A percentile compares a stretch with the other conserved stretches of the same genome.
Evolutionary conservation across 1,284 basidiomycete genomes (phyloP).

Genomic region (Sutorius eximius): DNA sequence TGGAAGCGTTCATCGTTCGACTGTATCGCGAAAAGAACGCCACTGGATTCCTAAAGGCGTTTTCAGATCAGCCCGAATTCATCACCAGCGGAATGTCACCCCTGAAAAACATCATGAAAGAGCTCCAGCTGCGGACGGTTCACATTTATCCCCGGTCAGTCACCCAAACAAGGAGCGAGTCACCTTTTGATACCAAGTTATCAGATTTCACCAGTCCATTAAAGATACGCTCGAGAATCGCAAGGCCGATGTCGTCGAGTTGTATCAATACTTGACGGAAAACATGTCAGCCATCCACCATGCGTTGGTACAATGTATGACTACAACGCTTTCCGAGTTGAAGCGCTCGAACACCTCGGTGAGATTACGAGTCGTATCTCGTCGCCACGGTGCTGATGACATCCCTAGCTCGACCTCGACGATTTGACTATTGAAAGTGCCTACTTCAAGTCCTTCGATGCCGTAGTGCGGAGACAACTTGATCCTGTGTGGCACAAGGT

Average conservation of each 20-base stretch:
- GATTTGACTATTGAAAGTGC: slow-evolving; percentile 93
- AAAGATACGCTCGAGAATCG: slow-evolving; percentile 79
- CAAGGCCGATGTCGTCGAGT: slow-evolving; percentile 89
- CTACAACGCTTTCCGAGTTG: slow-evolving; percentile 85
- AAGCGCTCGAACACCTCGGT: slow-evolving; percentile 84
- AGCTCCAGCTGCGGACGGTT: slow-evolving; percentile 85
- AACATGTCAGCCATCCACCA: slow-evolving; percentile 91
- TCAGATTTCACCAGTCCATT: slow-evolving; percentile 86
- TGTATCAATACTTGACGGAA: slow-evolving; percentile 85
- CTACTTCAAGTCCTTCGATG: slow-evolving; percentile 93
- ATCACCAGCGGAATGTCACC: slow-evolving; percentile 92
- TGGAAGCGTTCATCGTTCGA: slow-evolving; percentile 90
- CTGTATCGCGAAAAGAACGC: slow-evolving; percentile 86
- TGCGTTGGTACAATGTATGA: slow-evolving; percentile 95
- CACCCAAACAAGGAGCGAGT: neutral
- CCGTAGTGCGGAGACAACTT: slow-evolving; percentile 84
- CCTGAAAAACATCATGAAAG: slow-evolving; percentile 89
- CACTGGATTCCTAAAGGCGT: slow-evolving; percentile 93
- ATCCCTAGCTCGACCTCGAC: slow-evolving; percentile 83
- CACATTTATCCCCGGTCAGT: slow-evolving; percentile 88
- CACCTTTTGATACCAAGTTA: neutral
- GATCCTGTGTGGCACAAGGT: slow-evolving; percentile 98
- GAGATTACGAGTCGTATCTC: neutral
- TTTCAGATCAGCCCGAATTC: slow-evolving; percentile 94
- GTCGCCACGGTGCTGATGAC: neutral